A percentile compares a stretch with the other conserved stretches of the same genome.
These are phyloP conservation scores for Rhamnella rubrinervis DNA, from an alignment of 331 rosid genomes.

Conservation along the genomic window DNA sequence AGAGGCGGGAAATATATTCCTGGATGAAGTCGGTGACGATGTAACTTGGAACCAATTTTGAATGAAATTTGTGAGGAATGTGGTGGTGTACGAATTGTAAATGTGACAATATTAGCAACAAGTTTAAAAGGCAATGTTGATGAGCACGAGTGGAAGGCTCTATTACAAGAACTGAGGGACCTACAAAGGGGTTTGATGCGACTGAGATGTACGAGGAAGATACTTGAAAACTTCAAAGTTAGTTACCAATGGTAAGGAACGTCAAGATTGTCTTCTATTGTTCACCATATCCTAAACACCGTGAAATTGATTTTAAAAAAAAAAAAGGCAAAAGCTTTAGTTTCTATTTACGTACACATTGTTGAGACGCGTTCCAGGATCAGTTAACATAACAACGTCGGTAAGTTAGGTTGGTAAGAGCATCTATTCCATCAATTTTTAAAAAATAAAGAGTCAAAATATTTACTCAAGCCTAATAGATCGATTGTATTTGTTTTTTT, in stretches of 20 bases:
- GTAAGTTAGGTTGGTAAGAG: too few species aligned
- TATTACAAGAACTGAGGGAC: constrained; percentile 8
- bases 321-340: not conserved
- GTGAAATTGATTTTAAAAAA: constrained; percentile 2
- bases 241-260: not conserved
- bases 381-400: too few species aligned
- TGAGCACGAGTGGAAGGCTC: constrained; percentile 14
- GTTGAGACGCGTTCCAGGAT: too few species aligned
- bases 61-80: constrained; percentile 18
- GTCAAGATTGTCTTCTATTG: constrained; percentile 10
- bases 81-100: constrained; percentile 17
- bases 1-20: constrained; percentile 20
- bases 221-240: too few species aligned
- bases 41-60: constrained; percentile 7
- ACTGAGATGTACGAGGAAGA: constrained; percentile 7
- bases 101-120: not conserved
- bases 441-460: too few species aligned
- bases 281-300: constrained; percentile 13
- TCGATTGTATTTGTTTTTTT: too few species aligned
- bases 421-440: too few species aligned
- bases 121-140: constrained; percentile 20
- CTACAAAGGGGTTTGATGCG: not conserved
- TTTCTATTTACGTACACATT: too few species aligned
- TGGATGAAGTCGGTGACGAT: not conserved
- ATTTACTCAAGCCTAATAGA: too few species aligned